Percentiles rank a stretch among this genome's conserved stretches.
These are phyloP conservation scores for Mycena crocata DNA, from an alignment of 768 basidiomycete species.

Conservation along the genomic window DNA sequence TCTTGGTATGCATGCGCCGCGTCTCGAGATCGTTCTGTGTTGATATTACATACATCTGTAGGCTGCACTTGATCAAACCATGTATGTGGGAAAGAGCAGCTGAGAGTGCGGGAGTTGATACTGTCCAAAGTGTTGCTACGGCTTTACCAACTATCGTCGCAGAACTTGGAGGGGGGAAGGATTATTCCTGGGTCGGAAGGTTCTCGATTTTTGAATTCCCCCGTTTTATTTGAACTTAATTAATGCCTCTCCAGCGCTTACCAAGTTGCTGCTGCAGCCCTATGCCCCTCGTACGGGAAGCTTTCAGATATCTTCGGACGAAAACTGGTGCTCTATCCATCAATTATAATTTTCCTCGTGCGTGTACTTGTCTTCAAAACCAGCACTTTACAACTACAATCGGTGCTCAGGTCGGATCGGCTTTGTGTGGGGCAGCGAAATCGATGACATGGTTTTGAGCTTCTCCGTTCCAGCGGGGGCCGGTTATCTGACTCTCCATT, in stretches of 20 bases:
- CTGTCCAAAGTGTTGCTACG: slow-evolving; percentile 66
- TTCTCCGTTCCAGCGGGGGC: no score
- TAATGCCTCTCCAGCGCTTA: slow-evolving; percentile 74
- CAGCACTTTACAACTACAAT: no score
- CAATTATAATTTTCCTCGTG: slow-evolving; percentile 78
- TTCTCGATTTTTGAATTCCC: slow-evolving; percentile 31
- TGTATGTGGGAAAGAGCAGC: slow-evolving; percentile 42
- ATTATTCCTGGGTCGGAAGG: slow-evolving; percentile 83
- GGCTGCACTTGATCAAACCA: slow-evolving; percentile 59
- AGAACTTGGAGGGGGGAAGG: slow-evolving; percentile 68
- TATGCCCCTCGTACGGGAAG: slow-evolving; percentile 84
- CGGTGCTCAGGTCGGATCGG: slow-evolving; percentile 80
- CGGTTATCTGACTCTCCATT: no score
- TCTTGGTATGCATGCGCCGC: slow-evolving; percentile 15
- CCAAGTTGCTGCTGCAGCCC: slow-evolving; percentile 72
- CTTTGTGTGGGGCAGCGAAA: slow-evolving; percentile 85
- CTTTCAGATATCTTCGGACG: slow-evolving; percentile 69
- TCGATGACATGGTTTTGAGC: slow-evolving; percentile 81
- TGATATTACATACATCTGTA: not conserved
- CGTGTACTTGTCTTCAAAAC: slow-evolving; percentile 38
- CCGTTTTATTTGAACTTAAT: not conserved
- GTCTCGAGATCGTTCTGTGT: not conserved
- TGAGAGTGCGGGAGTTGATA: not conserved
- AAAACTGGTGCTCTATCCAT: slow-evolving; percentile 76
- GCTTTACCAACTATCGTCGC: slow-evolving; percentile 79